Base-by-base conservation (phyloP, 208 protist genomes). In the Crithidia mellificae region DNA sequence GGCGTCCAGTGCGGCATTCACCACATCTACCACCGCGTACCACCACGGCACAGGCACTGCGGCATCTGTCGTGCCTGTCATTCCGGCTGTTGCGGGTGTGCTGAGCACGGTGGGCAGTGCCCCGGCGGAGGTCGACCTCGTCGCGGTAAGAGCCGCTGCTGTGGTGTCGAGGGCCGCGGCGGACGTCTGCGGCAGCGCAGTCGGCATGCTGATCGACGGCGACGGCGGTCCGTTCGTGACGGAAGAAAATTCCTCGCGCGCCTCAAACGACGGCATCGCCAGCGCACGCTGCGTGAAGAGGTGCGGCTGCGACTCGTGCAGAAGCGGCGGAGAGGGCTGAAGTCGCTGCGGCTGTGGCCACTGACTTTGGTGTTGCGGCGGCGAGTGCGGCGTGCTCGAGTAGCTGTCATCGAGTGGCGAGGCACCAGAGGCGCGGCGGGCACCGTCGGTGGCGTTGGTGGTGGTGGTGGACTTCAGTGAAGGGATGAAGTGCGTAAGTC, bases 1-100 rank as follows among this genome's bases (percentile, higher is more conserved):
- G 14, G 47, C 41, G 46, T 65, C 55, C 36, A 50, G 30, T 5
- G 56, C 22, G 0, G 59, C 55, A 12, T 70, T 47, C 15, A 72
- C 1, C 12, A 41, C 52, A 29, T 62, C 61, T 20, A 25, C 68
- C n/a, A 43, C 20, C 2, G 24, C 0, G 32, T 50, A 22, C 66
- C 24, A 43, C 67, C 59, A 72, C 46, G 36, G 30, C 27, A n/a
- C n/a, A n/a, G n/a, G n/a, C n/a, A n/a, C n/a, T n/a, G n/a, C n/a
- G n/a, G n/a, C n/a, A n/a, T n/a, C n/a, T n/a, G n/a, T n/a, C n/a
- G n/a, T n/a, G n/a, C n/a, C n/a, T n/a, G n/a, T n/a, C n/a, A n/a
- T n/a, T n/a, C n/a, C n/a, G n/a, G n/a, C n/a, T n/a, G n/a, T n/a
- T n/a, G n/a, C n/a, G n/a, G n/a, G n/a, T n/a, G n/a, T n/a, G n/a